phyloP scores from a whole-genome alignment of 495 filamentous ascomycete species.

The Penicillium bovifimosum region DNA sequence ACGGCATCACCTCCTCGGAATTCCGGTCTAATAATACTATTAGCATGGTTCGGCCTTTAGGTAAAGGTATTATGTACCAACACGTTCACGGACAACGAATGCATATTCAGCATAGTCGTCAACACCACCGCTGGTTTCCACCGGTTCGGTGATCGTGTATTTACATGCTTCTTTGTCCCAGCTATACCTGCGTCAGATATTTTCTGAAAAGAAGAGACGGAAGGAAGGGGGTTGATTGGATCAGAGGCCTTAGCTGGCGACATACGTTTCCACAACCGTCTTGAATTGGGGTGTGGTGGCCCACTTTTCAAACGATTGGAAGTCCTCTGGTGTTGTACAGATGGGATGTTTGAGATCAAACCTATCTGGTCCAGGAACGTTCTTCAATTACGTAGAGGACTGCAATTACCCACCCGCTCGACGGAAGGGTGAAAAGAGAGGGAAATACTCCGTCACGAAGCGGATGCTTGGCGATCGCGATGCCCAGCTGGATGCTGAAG shows the following conservation, averaged over 20 bases:
- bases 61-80: slow-evolving; percentile 16
- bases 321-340: slow-evolving; percentile 19
- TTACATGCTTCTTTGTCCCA: slow-evolving; percentile 25
- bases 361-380: slow-evolving; percentile 7
- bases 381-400: no score
- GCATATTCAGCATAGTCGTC: slow-evolving; percentile 22
- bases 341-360: slow-evolving; percentile 18
- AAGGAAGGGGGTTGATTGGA: slow-evolving; percentile 7
- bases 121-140: slow-evolving; percentile 8
- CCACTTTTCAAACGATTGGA: slow-evolving; percentile 21
- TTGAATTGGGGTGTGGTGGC: slow-evolving; percentile 18
- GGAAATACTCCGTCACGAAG: no score
- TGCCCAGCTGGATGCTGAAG: no score
- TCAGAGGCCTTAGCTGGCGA: no score
- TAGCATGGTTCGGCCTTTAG: slow-evolving; percentile 3
- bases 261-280: slow-evolving; percentile 19
- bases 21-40: slow-evolving; percentile 18
- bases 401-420: no score
- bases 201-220: slow-evolving; percentile 2
- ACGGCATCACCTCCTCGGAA: slow-evolving; percentile 16
- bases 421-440: no score
- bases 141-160: slow-evolving; percentile 19
- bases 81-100: slow-evolving; percentile 23
- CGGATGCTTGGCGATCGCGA: no score
- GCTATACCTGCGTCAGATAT: slow-evolving; percentile 16